Conservation (phyloP, 768 basidiomycete species). For the Trametes cingulata region DNA sequence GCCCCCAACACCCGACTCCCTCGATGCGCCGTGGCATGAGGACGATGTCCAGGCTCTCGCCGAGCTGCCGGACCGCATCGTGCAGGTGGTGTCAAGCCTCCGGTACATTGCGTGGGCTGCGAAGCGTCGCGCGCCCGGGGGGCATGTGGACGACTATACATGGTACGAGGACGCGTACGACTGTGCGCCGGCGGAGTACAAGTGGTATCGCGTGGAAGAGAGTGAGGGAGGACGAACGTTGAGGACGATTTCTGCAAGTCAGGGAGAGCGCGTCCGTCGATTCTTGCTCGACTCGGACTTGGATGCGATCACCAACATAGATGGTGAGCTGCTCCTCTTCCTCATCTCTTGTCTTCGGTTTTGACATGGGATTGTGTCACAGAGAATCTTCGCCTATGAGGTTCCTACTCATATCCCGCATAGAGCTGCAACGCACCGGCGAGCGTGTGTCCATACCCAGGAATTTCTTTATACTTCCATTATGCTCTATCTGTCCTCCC, state of each 20-base stretch:
- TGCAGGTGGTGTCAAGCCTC: conserved; percentile 9
- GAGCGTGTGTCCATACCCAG: background rate
- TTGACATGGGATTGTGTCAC: no score
- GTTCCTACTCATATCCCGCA: background rate
- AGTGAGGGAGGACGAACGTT: background rate
- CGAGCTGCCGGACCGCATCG: conserved; percentile 11
- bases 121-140: conserved; percentile 2
- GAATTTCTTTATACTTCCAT: background rate
- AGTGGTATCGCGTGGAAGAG: conserved; percentile 15
- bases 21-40: conserved; percentile 10
- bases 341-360: background rate
- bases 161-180: conserved; percentile 16
- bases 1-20: conserved; percentile 4
- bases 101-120: conserved; percentile 19
- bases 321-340: background rate
- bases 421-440: background rate
- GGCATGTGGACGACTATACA: conserved; percentile 1
- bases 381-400: conserved; percentile 10
- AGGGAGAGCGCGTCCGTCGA: conserved; percentile 15
- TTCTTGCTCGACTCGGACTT: conserved; percentile 9
- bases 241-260: background rate
- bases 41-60: conserved; percentile 12
- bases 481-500: no score
- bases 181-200: conserved; percentile 14
- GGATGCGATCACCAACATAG: conserved; percentile 8